Base-by-base conservation (phyloP, 2,329 filamentous ascomycete genomes). In the Xylariaceae sp. region DNA sequence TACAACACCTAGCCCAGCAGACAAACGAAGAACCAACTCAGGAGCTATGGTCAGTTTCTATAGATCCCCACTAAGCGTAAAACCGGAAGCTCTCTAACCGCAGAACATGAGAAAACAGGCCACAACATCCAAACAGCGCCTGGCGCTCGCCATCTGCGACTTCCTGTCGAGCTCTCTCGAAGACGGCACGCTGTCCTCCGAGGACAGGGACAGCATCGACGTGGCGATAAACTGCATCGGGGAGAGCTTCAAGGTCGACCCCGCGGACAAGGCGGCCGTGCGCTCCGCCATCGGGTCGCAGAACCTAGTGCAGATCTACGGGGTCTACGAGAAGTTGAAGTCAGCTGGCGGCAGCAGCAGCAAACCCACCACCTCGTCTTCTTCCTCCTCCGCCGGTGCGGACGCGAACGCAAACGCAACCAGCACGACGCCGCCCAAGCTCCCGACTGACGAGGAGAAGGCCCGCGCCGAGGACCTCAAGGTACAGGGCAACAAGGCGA, bases 81-180 rank as follows among this genome's bases (percentile, higher is more conserved):
- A n/a, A n/a, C n/a, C n/a, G n/a, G n/a, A n/a, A n/a, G n/a, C n/a
- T n/a, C n/a, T n/a, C n/a, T 53, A 41, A 53, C 40, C 23, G 10
- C 15, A 42, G 11, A 5, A 9, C 7, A 15, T 6, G 27, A 10
- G 13, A 7, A 20, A 29, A 52, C 46, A 77, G 75, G 68, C 77
- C 55, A 74, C 78, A 36, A 77, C 78, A 47, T 77, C 81, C 53
- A 83, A 84, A 73, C 84, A 99, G 84, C 91, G 92, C 77, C 88
- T 99, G 61, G 94, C 94, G 73, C 90, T 99, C 72, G 91, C 94
- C 66, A 93, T 99, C 74, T 91, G 96, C 79, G 91, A 97, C 77
- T 99, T 96, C 80, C 88, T 99, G 57, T 83, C 83, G 66, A 86
- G 84, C 55, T 96, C 92, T 39, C 79, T 91, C 64, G 88, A 85